phyloP scores from a whole-genome alignment of 2,329 filamentous ascomycete species.

The Aspergillus proliferans region DNA sequence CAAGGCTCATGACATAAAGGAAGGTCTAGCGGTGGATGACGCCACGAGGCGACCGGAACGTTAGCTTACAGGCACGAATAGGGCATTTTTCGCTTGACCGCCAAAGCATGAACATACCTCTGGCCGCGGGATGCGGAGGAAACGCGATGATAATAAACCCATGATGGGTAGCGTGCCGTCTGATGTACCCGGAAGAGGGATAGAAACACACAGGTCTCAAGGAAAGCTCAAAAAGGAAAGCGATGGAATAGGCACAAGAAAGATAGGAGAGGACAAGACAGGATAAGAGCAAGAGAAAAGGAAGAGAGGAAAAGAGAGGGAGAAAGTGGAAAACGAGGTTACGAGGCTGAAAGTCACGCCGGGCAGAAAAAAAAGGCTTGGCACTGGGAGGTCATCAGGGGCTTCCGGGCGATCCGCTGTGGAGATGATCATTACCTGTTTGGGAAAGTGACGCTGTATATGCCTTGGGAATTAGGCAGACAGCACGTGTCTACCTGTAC shows the following conservation, averaged over 20 bases:
- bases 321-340: not conserved
- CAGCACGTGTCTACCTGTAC: too few relatives aligned
- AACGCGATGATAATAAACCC: slow-evolving; percentile 33
- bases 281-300: slow-evolving; percentile 5
- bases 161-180: slow-evolving; percentile 20
- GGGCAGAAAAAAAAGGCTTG: not conserved
- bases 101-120: slow-evolving; percentile 30
- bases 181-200: not conserved
- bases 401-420: slow-evolving; percentile 17
- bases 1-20: slow-evolving; percentile 76
- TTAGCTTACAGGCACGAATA: slow-evolving; percentile 6
- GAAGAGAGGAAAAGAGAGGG: slow-evolving; percentile 7
- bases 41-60: slow-evolving; percentile 4
- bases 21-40: slow-evolving; percentile 62
- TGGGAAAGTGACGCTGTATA: not conserved
- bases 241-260: slow-evolving; percentile 11
- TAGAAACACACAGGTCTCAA: slow-evolving; percentile 1
- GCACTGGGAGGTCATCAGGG: too few relatives aligned
- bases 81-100: not conserved
- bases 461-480: too few relatives aligned
- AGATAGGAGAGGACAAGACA: slow-evolving; percentile 4
- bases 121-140: slow-evolving; percentile 46
- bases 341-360: not conserved
- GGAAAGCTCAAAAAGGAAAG: not conserved
- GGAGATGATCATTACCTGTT: slow-evolving; percentile 15